Percentiles rank a stretch among this genome's conserved stretches.
phyloP scores from a whole-genome alignment of 768 basidiomycete species.

The Amylocystis lapponica region DNA sequence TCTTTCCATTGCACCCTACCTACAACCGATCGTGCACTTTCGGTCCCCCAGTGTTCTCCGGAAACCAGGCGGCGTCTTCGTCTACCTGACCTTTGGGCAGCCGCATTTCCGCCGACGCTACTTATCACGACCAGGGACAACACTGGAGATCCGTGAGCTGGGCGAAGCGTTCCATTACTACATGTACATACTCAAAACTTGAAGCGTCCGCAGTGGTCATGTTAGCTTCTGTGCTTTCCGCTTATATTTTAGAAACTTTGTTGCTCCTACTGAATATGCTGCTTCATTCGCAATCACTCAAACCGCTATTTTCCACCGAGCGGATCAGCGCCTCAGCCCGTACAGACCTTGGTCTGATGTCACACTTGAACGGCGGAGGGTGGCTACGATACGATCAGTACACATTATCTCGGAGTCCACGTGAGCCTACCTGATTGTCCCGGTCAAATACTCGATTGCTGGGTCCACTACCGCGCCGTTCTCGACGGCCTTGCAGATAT shows the following conservation, averaged over 20 bases:
- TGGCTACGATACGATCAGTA: no score
- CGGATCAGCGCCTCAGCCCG: slow-evolving; percentile 19
- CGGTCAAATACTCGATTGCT: slow-evolving; percentile 12
- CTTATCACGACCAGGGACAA: slow-evolving; percentile 49
- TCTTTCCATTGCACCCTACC: no score
- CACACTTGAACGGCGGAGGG: slow-evolving; percentile 21
- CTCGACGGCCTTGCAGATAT: slow-evolving; percentile 22
- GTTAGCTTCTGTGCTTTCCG: no score
- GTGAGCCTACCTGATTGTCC: slow-evolving; percentile 22
- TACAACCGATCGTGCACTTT: not conserved
- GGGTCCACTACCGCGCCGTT: slow-evolving; percentile 24
- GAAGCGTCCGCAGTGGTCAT: no score
- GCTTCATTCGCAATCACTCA: no score
- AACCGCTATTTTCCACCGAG: not conserved
- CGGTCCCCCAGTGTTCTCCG: slow-evolving; percentile 62
- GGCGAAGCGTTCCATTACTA: slow-evolving; percentile 85
- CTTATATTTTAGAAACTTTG: no score
- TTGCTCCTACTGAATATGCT: no score
- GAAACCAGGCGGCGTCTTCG: slow-evolving; percentile 50
- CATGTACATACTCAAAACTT: slow-evolving; percentile 54
- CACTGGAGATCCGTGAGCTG: slow-evolving; percentile 59
- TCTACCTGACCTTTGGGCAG: slow-evolving; percentile 86
- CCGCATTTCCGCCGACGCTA: slow-evolving; percentile 80
- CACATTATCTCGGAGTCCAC: no score
- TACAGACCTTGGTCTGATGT: slow-evolving; percentile 24